Evolutionary conservation across 371 early-diverging fungal genomes (phyloP), one percentile per base, ranked within the genome.

Genomic region (Thermomucor indicae-seudaticae): DNA sequence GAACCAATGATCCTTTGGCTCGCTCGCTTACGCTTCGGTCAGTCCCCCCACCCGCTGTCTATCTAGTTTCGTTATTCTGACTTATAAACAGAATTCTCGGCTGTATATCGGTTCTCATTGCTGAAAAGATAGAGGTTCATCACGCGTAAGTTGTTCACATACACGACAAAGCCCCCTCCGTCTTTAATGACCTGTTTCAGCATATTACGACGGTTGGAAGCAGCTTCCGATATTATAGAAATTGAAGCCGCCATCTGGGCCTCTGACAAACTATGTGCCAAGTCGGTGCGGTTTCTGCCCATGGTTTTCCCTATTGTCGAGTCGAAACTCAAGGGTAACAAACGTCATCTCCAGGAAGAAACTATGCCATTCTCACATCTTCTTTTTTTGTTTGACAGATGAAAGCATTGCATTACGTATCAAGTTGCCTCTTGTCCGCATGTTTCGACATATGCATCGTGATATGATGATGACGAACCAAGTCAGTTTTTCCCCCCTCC

Each of bases 391-490:
- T 40, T 23, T 23, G 7, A 24, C 34, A 39, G 70, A 67, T 37
- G 38, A 57, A 28, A 56, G 59, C 32, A 71, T 68, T 4, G 63
- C 70, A 3, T 50, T 73, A 16, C 67, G 75, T 22, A 61, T 72
- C 27, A 70, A 70, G 39, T 50, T 72, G 25, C 54, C 65, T 42
- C 34, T 78, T 14, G 67, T 81, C 28, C 66, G 74, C 22, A 70
- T 81, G 46, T 75, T 79, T 51, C 70, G 79, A 27, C 82, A 81
- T 44, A 81, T 81, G 82, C 78, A 79, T 53, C 63, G 67, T 31
- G 77, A 81, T 61, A 76, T 79, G 25, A 65, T 70, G 3, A 64
- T 79, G 53, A 65, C 79, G 27, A 64, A 76, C 60, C 55, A 74
- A 60, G 70, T 68, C 62, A 7, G 6, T 10, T 1, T 3, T 27